A percentile compares a stretch with the other conserved stretches of the same genome.
Conservation (phyloP, 2,329 filamentous ascomycete genomes). For the Cryphonectria nitschkei region DNA sequence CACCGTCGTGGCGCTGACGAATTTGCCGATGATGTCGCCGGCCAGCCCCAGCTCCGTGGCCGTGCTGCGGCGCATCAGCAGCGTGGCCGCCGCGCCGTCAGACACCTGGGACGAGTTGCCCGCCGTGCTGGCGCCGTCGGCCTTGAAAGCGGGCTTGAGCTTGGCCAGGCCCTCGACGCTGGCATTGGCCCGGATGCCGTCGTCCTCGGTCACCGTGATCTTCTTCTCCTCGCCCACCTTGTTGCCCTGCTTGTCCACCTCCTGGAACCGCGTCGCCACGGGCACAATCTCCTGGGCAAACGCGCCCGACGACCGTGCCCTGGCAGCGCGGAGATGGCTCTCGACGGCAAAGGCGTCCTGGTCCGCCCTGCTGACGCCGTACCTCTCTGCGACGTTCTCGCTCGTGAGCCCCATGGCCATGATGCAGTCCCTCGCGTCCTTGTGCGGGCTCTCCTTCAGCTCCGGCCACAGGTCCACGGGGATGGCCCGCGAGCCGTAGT, state of each 20-base stretch:
- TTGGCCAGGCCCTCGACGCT: constrained; percentile 71
- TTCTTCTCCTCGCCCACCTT: constrained; percentile 59
- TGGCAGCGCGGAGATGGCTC: constrained; percentile 73
- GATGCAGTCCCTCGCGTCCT: constrained; percentile 81
- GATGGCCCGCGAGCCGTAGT: constrained; percentile 85
- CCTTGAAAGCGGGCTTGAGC: constrained; percentile 84
- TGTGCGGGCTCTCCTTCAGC: constrained; percentile 63
- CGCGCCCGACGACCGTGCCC: constrained; percentile 68
- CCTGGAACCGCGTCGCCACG: constrained; percentile 71
- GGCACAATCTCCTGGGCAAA: constrained; percentile 83
- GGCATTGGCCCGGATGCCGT: constrained; percentile 75
- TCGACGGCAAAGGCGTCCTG: constrained; percentile 82
- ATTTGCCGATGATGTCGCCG: constrained; percentile 76
- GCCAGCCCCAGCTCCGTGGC: constrained; percentile 73
- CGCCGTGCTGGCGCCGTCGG: constrained; percentile 77
- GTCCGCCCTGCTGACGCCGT: constrained; percentile 72
- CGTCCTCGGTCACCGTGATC: constrained; percentile 75
- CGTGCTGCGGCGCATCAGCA: constrained; percentile 84
- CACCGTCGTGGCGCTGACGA: constrained; percentile 74
- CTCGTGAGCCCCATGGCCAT: constrained; percentile 93
- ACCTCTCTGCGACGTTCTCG: constrained; percentile 83
- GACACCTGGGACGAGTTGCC: constrained; percentile 87
- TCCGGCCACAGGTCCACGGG: constrained; percentile 80
- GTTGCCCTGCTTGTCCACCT: constrained; percentile 63
- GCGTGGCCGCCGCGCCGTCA: constrained; percentile 81